phyloP scores from a whole-genome alignment of 2,329 filamentous ascomycete species.

The Chrysoporthe austroafricana region DNA sequence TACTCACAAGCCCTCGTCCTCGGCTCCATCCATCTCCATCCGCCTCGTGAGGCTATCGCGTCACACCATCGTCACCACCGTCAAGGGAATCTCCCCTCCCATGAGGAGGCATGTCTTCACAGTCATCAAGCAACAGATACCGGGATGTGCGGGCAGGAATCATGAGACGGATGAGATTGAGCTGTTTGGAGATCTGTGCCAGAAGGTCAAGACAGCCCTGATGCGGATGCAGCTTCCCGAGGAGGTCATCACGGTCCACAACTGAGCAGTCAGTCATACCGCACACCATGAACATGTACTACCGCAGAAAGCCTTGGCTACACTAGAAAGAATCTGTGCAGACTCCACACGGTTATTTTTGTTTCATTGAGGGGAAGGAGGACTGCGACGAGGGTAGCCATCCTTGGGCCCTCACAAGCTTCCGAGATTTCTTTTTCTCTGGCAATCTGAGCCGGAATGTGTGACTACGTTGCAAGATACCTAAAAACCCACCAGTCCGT shows the following conservation, averaged over 20 bases:
- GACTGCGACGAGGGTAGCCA: too few species aligned
- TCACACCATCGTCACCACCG: neutral
- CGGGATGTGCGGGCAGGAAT: neutral
- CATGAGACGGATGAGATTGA: neutral
- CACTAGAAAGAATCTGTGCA: too few species aligned
- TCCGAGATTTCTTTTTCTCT: too few species aligned
- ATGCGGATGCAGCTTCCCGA: neutral
- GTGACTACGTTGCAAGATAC: too few species aligned
- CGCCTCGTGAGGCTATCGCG: neutral
- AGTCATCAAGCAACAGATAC: neutral
- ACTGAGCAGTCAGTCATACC: neutral
- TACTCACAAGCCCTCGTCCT: neutral
- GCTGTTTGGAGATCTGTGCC: neutral
- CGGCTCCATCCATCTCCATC: slow-evolving; percentile 1
- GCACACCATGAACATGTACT: neutral
- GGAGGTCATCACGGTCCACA: neutral
- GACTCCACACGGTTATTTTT: neutral
- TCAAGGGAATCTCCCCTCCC: neutral
- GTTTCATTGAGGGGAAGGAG: too few species aligned
- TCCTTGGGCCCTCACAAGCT: too few species aligned
- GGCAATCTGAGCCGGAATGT: too few species aligned
- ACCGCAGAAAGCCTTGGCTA: neutral
- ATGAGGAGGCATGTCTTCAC: neutral
- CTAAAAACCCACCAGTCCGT: too few species aligned
- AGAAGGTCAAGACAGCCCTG: neutral